A percentile compares a stretch with the other conserved stretches of the same genome.
Evolutionary conservation across 2,329 filamentous ascomycete species (phyloP).

Genomic region (Fusarium sp.): DNA sequence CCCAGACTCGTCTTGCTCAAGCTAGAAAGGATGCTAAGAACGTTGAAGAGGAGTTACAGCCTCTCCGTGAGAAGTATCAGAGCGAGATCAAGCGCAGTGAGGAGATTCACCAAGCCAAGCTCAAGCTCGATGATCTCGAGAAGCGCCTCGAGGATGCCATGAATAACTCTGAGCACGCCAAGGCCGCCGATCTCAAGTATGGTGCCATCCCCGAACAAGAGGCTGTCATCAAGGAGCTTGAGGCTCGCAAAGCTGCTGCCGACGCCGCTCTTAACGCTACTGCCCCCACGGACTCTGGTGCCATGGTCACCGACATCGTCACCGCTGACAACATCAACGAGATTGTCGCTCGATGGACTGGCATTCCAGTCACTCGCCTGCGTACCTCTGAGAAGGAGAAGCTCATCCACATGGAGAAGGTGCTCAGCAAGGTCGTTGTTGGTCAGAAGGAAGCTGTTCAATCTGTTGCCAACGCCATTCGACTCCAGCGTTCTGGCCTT

Average conservation of each 20-base stretch:
- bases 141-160: conserved; percentile 95
- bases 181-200: conserved; percentile 94
- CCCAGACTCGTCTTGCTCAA: conserved; percentile 80
- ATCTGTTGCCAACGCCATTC: conserved; percentile 94
- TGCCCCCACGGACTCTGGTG: conserved; percentile 65
- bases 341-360: conserved; percentile 97
- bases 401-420: conserved; percentile 95
- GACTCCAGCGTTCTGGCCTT: conserved; percentile 92
- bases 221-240: conserved; percentile 79
- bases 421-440: conserved; percentile 84
- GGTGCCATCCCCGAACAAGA: conserved; percentile 96
- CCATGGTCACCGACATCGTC: conserved; percentile 91
- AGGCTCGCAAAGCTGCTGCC: conserved; percentile 80
- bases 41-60: conserved; percentile 90
- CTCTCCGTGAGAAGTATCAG: conserved; percentile 94
- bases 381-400: conserved; percentile 98
- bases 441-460: conserved; percentile 94
- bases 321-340: conserved; percentile 99
- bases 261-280: conserved; percentile 74
- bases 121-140: conserved; percentile 91
- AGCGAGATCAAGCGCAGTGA: conserved; percentile 90
- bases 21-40: conserved; percentile 94
- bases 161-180: conserved; percentile 83
- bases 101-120: conserved; percentile 91
- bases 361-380: conserved; percentile 93